Evolutionary conservation across 1,284 basidiomycete species (phyloP).

Genomic region (Puccinia coronata): DNA sequence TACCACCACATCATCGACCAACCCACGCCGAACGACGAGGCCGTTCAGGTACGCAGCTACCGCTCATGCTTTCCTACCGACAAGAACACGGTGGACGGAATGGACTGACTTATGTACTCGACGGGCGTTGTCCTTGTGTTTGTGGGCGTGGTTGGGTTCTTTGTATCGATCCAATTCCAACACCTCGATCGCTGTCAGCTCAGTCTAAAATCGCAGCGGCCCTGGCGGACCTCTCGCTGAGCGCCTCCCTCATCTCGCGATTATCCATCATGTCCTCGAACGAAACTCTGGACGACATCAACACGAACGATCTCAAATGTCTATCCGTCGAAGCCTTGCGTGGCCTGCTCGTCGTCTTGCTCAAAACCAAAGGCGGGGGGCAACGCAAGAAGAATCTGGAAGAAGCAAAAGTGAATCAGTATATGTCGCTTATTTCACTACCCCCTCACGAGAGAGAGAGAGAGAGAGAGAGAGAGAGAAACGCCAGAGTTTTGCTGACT

Average conservation of each 20-base stretch:
- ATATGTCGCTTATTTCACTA: background rate
- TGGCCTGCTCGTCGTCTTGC: conserved; percentile 71
- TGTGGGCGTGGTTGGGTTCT: background rate
- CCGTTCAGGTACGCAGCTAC: conserved; percentile 18
- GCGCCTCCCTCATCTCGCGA: conserved; percentile 56
- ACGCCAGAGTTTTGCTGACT: background rate
- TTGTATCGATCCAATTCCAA: background rate
- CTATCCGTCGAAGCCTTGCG: conserved; percentile 73
- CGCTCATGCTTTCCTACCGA: background rate
- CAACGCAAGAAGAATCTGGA: conserved; percentile 67
- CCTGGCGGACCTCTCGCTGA: conserved; percentile 53
- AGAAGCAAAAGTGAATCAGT: conserved; percentile 66
- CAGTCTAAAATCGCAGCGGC: conserved; percentile 45
- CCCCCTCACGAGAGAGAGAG: background rate
- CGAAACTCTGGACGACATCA: conserved; percentile 79
- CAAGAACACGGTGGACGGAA: background rate
- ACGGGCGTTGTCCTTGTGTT: too few relatives aligned
- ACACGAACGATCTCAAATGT: conserved; percentile 76
- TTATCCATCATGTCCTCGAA: conserved; percentile 82
- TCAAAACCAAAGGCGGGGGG: conserved; percentile 66
- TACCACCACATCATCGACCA: conserved; percentile 39
- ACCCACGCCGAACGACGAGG: conserved; percentile 36
- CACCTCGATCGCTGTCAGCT: conserved; percentile 9
- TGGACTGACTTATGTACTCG: too few relatives aligned
- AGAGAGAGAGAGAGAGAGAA: background rate